phyloP scores from a whole-genome alignment of 306 rosid species.

The Sesbania bispinosa region DNA sequence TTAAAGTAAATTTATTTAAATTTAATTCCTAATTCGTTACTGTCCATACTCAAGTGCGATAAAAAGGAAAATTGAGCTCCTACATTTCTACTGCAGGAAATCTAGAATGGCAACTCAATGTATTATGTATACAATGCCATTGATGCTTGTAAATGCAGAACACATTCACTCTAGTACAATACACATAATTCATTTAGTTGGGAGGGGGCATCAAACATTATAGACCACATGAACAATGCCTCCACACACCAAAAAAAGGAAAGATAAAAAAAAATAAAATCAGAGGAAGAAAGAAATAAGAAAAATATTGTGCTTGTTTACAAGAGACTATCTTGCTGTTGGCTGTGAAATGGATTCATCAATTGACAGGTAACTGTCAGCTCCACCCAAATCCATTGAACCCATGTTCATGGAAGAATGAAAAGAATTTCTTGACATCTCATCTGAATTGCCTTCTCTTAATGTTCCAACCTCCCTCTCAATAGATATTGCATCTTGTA shows the following conservation, averaged over 20 bases:
- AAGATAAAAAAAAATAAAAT: not conserved
- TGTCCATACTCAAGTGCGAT: no score
- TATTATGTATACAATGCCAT: not conserved
- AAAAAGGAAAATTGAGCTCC: not conserved
- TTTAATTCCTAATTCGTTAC: no score
- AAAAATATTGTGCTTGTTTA: not conserved
- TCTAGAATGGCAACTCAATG: not conserved
- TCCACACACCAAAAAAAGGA: not conserved
- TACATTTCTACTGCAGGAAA: not conserved
- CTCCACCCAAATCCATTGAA: slow-evolving; percentile 59
- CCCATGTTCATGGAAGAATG: slow-evolving; percentile 73
- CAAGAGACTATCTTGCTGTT: slow-evolving; percentile 52
- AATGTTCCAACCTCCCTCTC: slow-evolving; percentile 55
- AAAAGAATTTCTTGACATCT: slow-evolving; percentile 54
- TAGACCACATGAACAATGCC: slow-evolving; percentile 13
- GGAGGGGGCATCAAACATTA: not conserved
- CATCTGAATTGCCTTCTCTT: slow-evolving; percentile 72
- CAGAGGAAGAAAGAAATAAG: not conserved
- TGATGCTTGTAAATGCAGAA: not conserved
- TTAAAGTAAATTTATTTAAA: not conserved
- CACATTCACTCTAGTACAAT: not conserved
- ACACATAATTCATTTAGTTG: not conserved
- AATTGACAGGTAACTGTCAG: slow-evolving; percentile 61
- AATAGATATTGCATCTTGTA: slow-evolving; percentile 82
- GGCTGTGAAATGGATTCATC: slow-evolving; percentile 81